phyloP scores from a whole-genome alignment of 2,329 filamentous ascomycete genomes.

The Fusarium pseudograminearum region DNA sequence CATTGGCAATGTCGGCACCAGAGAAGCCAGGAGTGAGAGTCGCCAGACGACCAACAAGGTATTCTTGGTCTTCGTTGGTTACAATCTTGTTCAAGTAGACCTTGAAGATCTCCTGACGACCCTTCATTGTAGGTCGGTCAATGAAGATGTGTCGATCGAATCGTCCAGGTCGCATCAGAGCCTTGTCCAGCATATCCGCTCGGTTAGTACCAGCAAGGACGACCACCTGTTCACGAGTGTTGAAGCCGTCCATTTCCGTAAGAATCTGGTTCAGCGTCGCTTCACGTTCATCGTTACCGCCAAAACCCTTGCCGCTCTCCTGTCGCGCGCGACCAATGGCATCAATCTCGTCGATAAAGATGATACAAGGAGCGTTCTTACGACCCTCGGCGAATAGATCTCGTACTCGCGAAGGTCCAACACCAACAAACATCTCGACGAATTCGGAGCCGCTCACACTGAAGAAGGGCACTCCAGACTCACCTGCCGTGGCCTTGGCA shows the following conservation, averaged over 20 bases:
- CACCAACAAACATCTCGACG: conserved; percentile 99
- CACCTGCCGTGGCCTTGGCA: conserved; percentile 96
- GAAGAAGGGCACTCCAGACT: conserved; percentile 97
- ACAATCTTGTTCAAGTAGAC: conserved; percentile 96
- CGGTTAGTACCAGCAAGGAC: conserved; percentile 97
- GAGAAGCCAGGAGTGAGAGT: conserved; percentile 96
- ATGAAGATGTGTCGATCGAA: conserved; percentile 98
- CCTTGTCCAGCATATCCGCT: conserved; percentile 93
- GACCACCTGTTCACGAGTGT: conserved; percentile 94
- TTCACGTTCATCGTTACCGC: conserved; percentile 97
- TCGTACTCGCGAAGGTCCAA: conserved; percentile 93
- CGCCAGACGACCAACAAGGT: conserved; percentile 87
- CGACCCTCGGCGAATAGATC: conserved; percentile 94
- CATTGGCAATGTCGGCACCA: conserved; percentile 98
- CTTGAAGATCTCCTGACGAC: conserved; percentile 93
- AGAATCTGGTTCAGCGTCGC: conserved; percentile 97
- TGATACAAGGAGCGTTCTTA: conserved; percentile 97
- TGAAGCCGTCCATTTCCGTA: conserved; percentile 99
- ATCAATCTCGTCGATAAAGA: conserved; percentile 99
- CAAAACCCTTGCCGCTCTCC: conserved; percentile 77
- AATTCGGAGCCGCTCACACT: conserved; percentile 99
- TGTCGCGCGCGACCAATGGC: conserved; percentile 92
- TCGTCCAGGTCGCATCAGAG: conserved; percentile 93
- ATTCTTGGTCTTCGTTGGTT: conserved; percentile 88
- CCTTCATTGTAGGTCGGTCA: conserved; percentile 95